Base-by-base conservation (phyloP, 768 basidiomycete genomes). In the Collybia mongolica region DNA sequence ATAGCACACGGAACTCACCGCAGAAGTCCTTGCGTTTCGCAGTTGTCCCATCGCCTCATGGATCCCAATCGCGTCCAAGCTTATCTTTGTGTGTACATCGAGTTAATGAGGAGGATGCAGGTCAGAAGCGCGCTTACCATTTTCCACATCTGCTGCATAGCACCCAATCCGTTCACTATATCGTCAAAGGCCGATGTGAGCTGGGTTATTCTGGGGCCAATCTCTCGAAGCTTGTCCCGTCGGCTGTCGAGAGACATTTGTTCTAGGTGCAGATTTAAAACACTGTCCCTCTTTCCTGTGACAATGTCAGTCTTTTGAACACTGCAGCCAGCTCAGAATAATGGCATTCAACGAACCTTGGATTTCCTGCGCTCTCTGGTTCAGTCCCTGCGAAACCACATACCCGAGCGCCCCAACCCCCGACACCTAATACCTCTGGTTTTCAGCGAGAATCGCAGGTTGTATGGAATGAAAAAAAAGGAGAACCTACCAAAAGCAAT, bases 111-210 rank as follows among this genome's bases (percentile, higher is more conserved):
- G 0, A 28, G 26, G 11, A 49, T 28, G 19, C 7, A 32, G 32
- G 11, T 41, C 18, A 19, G 2, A 6, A 2, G 35, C 24, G 23
- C 18, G 5, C 48, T n/a, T 17, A 49, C 48, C 48, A 49, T 18
- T 18, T 28, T 43, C 48, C 48, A 49, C 1, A 49, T 49, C 41
- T 18, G 22, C 18, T 49, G 39, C 39, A 49, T 49, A 9, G 28
- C 41, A 12, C n/a, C 40, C 20, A 49, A 20, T 14, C 24, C 26
- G 7, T 29, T 36, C 17, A 32, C n/a, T 18, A 49, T 28, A n/a
- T 19, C 41, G 11, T 35, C 18, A n/a, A 49, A 49, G 17, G 23
- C 19, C 11, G 15, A 6, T 9, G 28, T 24, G 12, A 49, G 48
- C 19, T 12, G 14, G 5, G 18, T 9, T 2, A 49, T 19, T 17